Base-by-base conservation (phyloP, 495 filamentous ascomycete species). In the Penicillium robsamsonii region DNA sequence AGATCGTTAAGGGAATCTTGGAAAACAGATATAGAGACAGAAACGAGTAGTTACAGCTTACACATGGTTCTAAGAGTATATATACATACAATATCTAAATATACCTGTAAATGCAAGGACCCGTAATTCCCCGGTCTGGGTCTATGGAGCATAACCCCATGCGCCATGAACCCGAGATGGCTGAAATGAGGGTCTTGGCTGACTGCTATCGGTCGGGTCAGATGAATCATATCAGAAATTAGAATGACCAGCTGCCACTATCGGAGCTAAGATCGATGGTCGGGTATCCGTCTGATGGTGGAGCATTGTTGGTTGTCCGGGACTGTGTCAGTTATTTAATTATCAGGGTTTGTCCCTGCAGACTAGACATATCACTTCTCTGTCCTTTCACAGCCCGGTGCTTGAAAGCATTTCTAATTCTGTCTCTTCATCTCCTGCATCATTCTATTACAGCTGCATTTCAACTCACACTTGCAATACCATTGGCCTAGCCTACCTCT, bases 221-320 rank as follows among this genome's bases (percentile, higher is more conserved):
- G 55, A 60, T 64, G 50, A 67, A 61, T 62, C 64, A 64, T 56
- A 55, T 35, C 56, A 64, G 45, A 49, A 69, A 65, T 67, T 17
- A 58, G 24, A 31, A 58, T 66, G 63, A 64, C 62, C 60, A 61
- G 35, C 49, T 55, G 17, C 59, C 61, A 62, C 61, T 69, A 69
- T 66, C 64, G 58, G 40, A 29, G 18, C 62, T 59, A 54, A 50
- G 57, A 63, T 66, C 66, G 56, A 56, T 65, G 62, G 58, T 54
- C 56, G 47, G 57, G 58, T 35, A 45, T 20, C 24, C 35, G 56
- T 61, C 56, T 25, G 46, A 58, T 31, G 43, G 70, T 64, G 65
- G 63, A 59, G 61, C 48, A 43, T 24, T 50, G 52, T 17, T 17
- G 22, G 38, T 24, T 55, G 48, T 47, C 42, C 47, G 18, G 17